These are phyloP conservation scores for Echinosophora koreensis DNA, from an alignment of 306 rosid genomes.

Conservation along the genomic window DNA sequence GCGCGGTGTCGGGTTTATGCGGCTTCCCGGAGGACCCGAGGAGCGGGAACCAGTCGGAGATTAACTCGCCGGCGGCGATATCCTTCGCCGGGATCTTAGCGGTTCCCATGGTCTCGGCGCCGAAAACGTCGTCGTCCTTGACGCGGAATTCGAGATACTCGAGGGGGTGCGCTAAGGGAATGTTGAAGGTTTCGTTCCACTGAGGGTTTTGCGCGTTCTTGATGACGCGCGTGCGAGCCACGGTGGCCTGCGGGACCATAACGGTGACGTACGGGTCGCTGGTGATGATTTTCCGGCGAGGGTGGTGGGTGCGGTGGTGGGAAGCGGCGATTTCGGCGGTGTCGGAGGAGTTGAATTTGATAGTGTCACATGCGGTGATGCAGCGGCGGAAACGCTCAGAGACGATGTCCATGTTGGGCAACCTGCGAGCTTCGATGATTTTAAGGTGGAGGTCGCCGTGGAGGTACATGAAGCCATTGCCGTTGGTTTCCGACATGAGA, in stretches of 20 bases:
- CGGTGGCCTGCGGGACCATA: conserved; percentile 75
- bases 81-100: conserved; percentile 62
- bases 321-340: conserved; percentile 20
- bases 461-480: conserved; percentile 50
- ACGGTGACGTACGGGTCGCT: conserved; percentile 90
- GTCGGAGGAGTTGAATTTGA: conserved; percentile 48
- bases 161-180: conserved; percentile 82
- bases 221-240: conserved; percentile 90
- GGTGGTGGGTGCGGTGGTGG: conserved; percentile 24
- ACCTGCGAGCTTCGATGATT: conserved; percentile 62
- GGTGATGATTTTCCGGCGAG: conserved; percentile 55
- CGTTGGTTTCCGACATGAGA: conserved; percentile 61
- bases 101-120: conserved; percentile 69
- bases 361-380: conserved; percentile 76
- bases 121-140: conserved; percentile 83
- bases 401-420: conserved; percentile 91
- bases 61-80: conserved; percentile 54
- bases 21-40: conserved; percentile 50
- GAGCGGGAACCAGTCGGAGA: conserved; percentile 66
- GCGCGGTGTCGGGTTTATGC: conserved; percentile 60
- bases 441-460: conserved; percentile 89
- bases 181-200: conserved; percentile 73
- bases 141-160: conserved; percentile 71
- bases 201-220: conserved; percentile 68
- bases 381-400: conserved; percentile 83